Base-by-base conservation (phyloP, 257 asterid genomes). In the Lycium barbarum region DNA sequence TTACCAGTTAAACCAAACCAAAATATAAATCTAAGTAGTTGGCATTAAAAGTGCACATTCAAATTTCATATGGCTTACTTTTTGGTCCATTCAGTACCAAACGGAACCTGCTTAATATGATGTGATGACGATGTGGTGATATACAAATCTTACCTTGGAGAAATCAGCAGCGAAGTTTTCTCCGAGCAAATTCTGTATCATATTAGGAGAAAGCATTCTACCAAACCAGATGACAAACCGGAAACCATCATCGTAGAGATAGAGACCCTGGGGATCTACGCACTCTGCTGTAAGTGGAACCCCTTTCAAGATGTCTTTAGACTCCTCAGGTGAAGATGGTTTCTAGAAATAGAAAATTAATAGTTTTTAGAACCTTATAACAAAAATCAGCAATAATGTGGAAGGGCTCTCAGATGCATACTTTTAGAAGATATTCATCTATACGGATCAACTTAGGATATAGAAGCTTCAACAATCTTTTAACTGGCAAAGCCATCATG, bases 221-320 rank as follows among this genome's bases (percentile, higher is more conserved):
- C 99, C 99, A 89, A 94, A 94, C 99, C 99, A 97, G 84, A 97
- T 83, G 82, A 97, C 92, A 86, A 97, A 92, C 82, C 94, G 93
- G 82, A 97, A 94, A 82, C 99, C 99, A 90, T 97, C 96, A 86
- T 97, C 96, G 82, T 90, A 93, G 85, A 95, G 84, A 88, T 95
- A 97, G 84, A 97, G 93, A 83, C 97, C 98, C 83, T 94, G 90
- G 83, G 97, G 88, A 89, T 97, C 99, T 84, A 97, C 90, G 94
- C 98, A 95, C 93, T 89, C 94, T 49, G 92, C 90, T 86, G 95
- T 88, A 78, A 97, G 97, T 33, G 99, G 97, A 67, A 95, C 89
- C 90, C 93, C 92, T 93, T 90, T 90, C 83, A 85, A 83, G 83
- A 85, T 86, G 87, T 90, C 81, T 72, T 86, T 91, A 85, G 90